Conservation (phyloP, 148 eudicot species). For the Fagopyrum tataricum region DNA sequence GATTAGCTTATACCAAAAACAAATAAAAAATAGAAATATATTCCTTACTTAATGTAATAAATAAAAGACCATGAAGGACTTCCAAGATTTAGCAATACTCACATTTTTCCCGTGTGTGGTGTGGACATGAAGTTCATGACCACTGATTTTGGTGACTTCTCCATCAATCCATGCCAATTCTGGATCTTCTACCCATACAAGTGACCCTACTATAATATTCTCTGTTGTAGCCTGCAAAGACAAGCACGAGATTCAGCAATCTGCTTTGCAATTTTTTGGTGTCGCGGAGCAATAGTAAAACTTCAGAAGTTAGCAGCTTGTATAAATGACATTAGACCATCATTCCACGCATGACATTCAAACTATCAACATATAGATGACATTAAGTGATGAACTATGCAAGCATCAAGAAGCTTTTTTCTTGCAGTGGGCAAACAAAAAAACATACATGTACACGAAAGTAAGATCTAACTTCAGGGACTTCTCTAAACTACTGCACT, state of each 20-base stretch:
- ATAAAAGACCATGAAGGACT: not conserved
- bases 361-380: not conserved
- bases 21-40: not conserved
- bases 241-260: conserved; percentile 15
- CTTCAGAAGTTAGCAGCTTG: not conserved
- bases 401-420: not conserved
- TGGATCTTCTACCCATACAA: conserved; percentile 94
- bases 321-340: conserved; percentile 4
- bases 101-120: conserved; percentile 70
- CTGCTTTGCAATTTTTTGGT: not conserved
- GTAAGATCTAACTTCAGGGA: not conserved
- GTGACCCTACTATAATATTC: conserved; percentile 87
- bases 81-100: conserved; percentile 20
- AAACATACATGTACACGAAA: not conserved
- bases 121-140: conserved; percentile 68
- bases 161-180: conserved; percentile 90
- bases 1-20: not conserved
- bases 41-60: not conserved
- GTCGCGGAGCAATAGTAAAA: not conserved
- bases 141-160: conserved; percentile 60
- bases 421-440: not conserved
- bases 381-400: not conserved
- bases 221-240: conserved; percentile 72
- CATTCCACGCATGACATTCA: not conserved
- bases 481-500: not conserved